Evolutionary conservation across 208 protist genomes (phyloP), one percentile per base, ranked within the genome.

Genomic region (Sergeia podlipaevii): DNA sequence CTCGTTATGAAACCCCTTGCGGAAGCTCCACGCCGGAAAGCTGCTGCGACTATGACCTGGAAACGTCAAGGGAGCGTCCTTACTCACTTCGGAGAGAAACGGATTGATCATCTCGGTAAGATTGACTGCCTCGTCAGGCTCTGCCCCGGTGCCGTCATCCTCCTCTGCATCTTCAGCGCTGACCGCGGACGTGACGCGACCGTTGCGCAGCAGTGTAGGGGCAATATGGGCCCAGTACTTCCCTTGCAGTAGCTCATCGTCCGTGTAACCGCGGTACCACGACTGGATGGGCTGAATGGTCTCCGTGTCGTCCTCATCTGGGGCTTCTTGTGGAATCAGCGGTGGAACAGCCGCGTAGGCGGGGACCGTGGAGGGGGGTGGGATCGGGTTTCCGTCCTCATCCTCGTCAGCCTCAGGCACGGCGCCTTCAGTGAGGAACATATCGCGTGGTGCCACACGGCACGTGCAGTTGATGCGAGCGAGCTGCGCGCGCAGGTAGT

Each of bases 401-500:
- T 97, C 87, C 62, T 93, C 85, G 41, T 89, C 85, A 55, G 79
- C 80, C 42, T 96, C 87, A 28, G 86, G 85, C 6, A 91, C 66
- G 13, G 85, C 86, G 27, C 74, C 77, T 34, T 97, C 91, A 1
- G 75, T 87, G 34, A 79, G 80, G 74, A 77, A 96, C 21, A 83
- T 76, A 45, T 85, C 83, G 41, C 55, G 45, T 17, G 96, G 96
- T 1, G 86, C 85, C 27, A 98, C 73, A n/a, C 74, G 78, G 68
- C 78, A 92, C 4, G 78, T 73, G 56, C 74, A 85, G 18, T 75
- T 76, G 65, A 98, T 98, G 70, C 96, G 91, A 15, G 96, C 90
- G 52, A 98, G 97, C 69, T 97, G 95, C 7, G 96, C 95, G 15
- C 96, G 88, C 43, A 98, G 74, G 69, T 96, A 97, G 66, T 97